Percentiles rank a stretch among this genome's conserved stretches.
These are phyloP conservation scores for Xylaria sp. DNA, from an alignment of 2,329 filamentous ascomycete species.

Conservation along the genomic window DNA sequence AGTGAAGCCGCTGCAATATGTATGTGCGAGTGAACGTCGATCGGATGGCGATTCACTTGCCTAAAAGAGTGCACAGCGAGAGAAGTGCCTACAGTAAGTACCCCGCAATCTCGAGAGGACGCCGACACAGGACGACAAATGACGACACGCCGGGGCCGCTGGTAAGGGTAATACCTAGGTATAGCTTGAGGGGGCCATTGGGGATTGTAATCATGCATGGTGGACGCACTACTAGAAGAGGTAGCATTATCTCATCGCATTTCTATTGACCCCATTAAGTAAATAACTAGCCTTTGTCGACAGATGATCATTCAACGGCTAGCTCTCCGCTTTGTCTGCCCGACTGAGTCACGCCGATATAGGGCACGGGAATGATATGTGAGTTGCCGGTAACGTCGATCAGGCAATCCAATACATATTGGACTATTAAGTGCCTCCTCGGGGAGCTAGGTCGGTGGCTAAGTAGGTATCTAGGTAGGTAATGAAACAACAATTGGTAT, in stretches of 20 bases:
- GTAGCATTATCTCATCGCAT: too few species aligned
- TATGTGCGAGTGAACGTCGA: background rate
- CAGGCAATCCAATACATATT: constrained; percentile 56
- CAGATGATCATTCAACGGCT: background rate
- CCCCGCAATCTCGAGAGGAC: constrained; percentile 26
- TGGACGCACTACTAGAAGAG: too few species aligned
- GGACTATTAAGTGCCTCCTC: constrained; percentile 7
- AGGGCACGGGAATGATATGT: too few species aligned
- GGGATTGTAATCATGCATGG: too few species aligned
- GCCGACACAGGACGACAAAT: background rate
- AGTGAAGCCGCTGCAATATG: background rate
- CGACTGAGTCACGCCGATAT: constrained; percentile 42
- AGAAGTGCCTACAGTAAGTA: too few species aligned
- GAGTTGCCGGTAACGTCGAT: constrained; percentile 61
- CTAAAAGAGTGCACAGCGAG: constrained; percentile 29
- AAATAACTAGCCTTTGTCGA: background rate
- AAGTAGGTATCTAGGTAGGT: background rate
- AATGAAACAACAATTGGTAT: constrained; percentile 17
- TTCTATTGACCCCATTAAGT: too few species aligned
- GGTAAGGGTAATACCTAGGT: background rate
- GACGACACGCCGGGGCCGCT: background rate
- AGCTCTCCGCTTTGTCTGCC: constrained; percentile 1
- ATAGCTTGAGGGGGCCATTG: too few species aligned
- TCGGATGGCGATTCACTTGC: constrained; percentile 4
- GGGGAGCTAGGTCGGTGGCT: background rate